Evolutionary conservation across 352 stramenopile species (phyloP).

Genomic region (Phytophthora capsici): DNA sequence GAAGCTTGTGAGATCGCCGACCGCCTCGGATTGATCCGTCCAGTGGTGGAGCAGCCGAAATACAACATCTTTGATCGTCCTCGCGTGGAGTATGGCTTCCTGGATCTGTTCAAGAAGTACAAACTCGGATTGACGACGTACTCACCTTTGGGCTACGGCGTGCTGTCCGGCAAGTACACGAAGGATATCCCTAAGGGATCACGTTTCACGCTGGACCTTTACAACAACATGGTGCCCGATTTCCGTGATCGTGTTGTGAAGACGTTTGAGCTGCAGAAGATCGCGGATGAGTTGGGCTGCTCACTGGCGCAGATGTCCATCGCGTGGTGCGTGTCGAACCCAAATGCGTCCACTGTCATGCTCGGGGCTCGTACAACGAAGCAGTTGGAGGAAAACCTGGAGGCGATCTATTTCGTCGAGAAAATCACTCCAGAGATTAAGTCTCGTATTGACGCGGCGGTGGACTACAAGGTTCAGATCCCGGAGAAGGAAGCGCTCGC

Average conservation of each 20-base stretch:
- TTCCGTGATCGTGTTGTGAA: constrained; percentile 35
- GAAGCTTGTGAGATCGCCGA: constrained; percentile 49
- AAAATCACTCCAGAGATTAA: constrained; percentile 64
- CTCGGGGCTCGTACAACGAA: constrained; percentile 50
- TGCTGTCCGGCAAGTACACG: constrained; percentile 68
- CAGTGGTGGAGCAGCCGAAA: constrained; percentile 57
- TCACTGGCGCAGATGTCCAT: constrained; percentile 32
- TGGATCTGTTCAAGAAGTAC: constrained; percentile 60
- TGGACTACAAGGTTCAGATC: constrained; percentile 38
- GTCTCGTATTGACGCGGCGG: constrained; percentile 56
- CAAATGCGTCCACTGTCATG: constrained; percentile 57
- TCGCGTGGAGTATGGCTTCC: constrained; percentile 60
- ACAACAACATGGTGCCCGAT: constrained; percentile 39
- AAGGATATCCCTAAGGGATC: constrained; percentile 27
- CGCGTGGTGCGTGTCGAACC: constrained; percentile 51
- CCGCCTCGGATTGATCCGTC: constrained; percentile 37
- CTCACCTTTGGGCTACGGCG: constrained; percentile 47
- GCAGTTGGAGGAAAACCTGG: constrained; percentile 67
- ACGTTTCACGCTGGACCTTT: constrained; percentile 37
- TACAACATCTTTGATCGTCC: constrained; percentile 79
- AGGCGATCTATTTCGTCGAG: constrained; percentile 43
- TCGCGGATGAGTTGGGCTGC: constrained; percentile 42
- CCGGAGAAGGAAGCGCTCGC: constrained; percentile 28
- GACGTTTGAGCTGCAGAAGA: constrained; percentile 43
- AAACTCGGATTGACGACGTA: constrained; percentile 62